Base-by-base conservation (phyloP, 2,329 filamentous ascomycete species). In the Blastomyces parvus region DNA sequence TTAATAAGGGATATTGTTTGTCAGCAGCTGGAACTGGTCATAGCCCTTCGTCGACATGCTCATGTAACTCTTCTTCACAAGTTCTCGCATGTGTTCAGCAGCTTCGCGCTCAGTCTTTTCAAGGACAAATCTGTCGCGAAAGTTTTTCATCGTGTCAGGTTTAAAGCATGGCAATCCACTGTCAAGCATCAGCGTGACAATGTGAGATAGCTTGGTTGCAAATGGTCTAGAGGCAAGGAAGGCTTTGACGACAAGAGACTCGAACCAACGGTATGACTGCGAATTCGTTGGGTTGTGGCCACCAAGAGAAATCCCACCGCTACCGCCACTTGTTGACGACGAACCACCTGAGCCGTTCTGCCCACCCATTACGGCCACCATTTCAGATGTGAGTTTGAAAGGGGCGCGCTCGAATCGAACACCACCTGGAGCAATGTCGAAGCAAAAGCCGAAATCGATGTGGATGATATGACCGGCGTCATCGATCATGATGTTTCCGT, bases 401-500 rank as follows among this genome's bases (percentile, higher is more conserved):
- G 94, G 94, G 0, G 94, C 94, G 30, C 94, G 88, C 80, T 99
- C 94, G 73, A 99, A 99, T 70, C 92, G 93, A 72, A 99, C 91
- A 65, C 95, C 94, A 58, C 94, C 94, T 0, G 94, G 94, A 1
- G 92, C 94, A 69, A 99, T 97, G 73, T 99, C 95, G 78, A 99
- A 99, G 79, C 93, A 97, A 83, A 99, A 99, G 11, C 94, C 94
- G 72, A 99, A 99, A 75, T 99, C 94, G 69, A 99, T 97, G 79
- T 99, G 94, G 62, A 99, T 84, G 71, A 99, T 96, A 77, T 99
- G 94, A 3, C 95, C 94, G 0, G 89, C 90, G 71, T 97, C 93
- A 74, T 99, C 93, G 67, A 99, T 87, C 95, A 99, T 99, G 80
- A 99, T 99, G 80, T 99, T 99, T 66, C 94, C 94, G 75, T 99